Conservation (phyloP, 78 protist genomes). For the Acrasis kona region DNA sequence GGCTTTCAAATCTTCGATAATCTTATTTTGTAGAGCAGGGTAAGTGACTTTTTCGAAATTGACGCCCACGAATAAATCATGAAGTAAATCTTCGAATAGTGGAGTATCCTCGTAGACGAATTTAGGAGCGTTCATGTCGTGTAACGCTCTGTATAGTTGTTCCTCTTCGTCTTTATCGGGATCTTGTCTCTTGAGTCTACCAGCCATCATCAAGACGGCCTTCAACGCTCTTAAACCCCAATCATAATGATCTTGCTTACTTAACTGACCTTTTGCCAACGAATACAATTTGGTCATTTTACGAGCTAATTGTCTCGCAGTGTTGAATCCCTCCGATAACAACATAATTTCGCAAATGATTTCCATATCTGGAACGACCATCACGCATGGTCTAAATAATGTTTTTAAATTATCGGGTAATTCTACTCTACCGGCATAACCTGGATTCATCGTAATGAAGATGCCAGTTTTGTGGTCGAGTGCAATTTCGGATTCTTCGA, state of each 20-base stretch:
- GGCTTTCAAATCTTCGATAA: slow-evolving; percentile 3
- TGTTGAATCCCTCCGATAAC: slow-evolving; percentile 63
- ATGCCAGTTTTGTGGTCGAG: slow-evolving; percentile 46
- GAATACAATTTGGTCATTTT: slow-evolving; percentile 80
- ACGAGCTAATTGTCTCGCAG: slow-evolving; percentile 59
- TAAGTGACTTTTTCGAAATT: neutral
- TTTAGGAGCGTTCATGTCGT: slow-evolving; percentile 88
- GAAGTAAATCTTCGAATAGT: slow-evolving; percentile 68
- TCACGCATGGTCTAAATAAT: slow-evolving; percentile 70
- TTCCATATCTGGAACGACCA: slow-evolving; percentile 74
- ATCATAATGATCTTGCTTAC: slow-evolving; percentile 83
- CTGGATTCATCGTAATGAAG: slow-evolving; percentile 79
- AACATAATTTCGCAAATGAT: slow-evolving; percentile 81
- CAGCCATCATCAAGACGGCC: slow-evolving; percentile 86
- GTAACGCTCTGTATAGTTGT: slow-evolving; percentile 82
- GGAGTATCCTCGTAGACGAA: slow-evolving; percentile 88
- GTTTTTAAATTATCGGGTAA: slow-evolving; percentile 77
- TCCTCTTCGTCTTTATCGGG: slow-evolving; percentile 49
- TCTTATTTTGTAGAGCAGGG: slow-evolving; percentile 19
- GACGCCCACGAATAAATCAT: slow-evolving; percentile 70
- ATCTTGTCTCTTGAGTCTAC: slow-evolving; percentile 67
- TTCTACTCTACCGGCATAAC: slow-evolving; percentile 79
- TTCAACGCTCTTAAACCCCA: slow-evolving; percentile 84
- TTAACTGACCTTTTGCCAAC: slow-evolving; percentile 76
- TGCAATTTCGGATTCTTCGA: slow-evolving; percentile 36